Evolutionary conservation across 2,329 filamentous ascomycete species (phyloP), one percentile per base, ranked within the genome.

Genomic region (Xylariaceae sp.): DNA sequence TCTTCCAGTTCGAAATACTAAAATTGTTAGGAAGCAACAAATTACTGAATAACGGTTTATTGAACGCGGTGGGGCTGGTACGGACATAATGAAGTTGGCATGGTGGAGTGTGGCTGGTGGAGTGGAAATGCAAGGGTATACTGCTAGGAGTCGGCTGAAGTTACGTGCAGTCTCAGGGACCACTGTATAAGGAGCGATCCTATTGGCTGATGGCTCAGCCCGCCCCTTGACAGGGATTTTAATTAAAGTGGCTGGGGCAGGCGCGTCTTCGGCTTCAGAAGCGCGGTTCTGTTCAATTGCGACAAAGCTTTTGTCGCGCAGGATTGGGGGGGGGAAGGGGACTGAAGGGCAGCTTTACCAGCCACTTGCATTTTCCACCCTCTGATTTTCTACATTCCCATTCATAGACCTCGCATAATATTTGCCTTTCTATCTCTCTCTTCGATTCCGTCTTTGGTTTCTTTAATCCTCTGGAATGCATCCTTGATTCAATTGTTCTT

Each of bases 171-270:
- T n/a, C n/a, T n/a, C n/a, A n/a, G n/a, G n/a, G n/a, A n/a, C n/a
- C n/a, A n/a, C n/a, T n/a, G n/a, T n/a, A n/a, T n/a, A n/a, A n/a
- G n/a, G n/a, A n/a, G 28, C 28, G 12, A 31, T 7, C 28, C 6
- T 31, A 56, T 59, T 59, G 56, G 56, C 26, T 26, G 21, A 6
- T 33, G 36, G 12, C n/a, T 12, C 29, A 21, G 14, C 3, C 4
- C 3, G 3, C 31, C 14, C 9, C 8, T 31, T 3, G 33, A 43
- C 67, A 69, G 64, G 68, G 68, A 43, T 63, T 67, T 69, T 67
- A 71, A 71, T 71, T 69, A 60, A 65, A 65, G 66, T 69, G 67
- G 68, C 67, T 71, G 67, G 55, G 50, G 17, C 36, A 16, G 56
- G 50, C 59, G 59, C 60, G 60, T 60, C 60, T 55, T 53, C 55